Evolutionary conservation across 306 rosid species (phyloP), one percentile per base, ranked within the genome.

Genomic region (Cucurbita moschata): DNA sequence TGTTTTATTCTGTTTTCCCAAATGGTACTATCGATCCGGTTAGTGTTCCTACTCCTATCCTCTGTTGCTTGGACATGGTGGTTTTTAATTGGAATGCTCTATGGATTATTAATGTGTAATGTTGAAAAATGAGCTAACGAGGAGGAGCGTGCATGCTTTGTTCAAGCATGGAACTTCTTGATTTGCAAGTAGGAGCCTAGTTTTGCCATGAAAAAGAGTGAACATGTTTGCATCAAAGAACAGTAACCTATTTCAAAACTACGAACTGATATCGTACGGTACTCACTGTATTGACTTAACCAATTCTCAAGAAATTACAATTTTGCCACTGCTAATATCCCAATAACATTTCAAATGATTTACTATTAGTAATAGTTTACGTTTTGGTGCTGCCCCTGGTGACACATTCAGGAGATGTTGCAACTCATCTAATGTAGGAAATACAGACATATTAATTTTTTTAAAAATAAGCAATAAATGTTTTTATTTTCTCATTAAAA

Each of bases 11-110:
- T 2, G 35, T 89, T 81, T 77, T 83, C 43, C 90, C 89, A 39
- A 91, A 95, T 57, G 90, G 88, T 55, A 85, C 97, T 78, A 84
- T 89, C 69, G 97, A 95, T 81, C 84, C 47, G 92, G 96, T 91
- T 64, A 88, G 96, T 89, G 30, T 77, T 76, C 40, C 74, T 56
- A 40, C 57, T 53, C 16, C 63, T 39, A 21, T 56, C 19, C 10
- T 71, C 71, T 10, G 8, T 42, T 53, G 42, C 40, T 68, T 47
- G 57, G 11, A 9, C 21, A 30, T 55, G 42, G 23, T 49, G 4
- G n/a, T 66, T 66, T 53, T 19, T 62, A 13, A 35, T 52, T 73
- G 23, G 23, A 44, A 43, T 40, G 44, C 26, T 71, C 61, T 71
- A 7, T 68, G 73, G 23, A 68, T 46, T 26, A 67, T 13, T 47